phyloP scores from a whole-genome alignment of 2,329 filamentous ascomycete genomes.

The Stachybotrys echinatus region DNA sequence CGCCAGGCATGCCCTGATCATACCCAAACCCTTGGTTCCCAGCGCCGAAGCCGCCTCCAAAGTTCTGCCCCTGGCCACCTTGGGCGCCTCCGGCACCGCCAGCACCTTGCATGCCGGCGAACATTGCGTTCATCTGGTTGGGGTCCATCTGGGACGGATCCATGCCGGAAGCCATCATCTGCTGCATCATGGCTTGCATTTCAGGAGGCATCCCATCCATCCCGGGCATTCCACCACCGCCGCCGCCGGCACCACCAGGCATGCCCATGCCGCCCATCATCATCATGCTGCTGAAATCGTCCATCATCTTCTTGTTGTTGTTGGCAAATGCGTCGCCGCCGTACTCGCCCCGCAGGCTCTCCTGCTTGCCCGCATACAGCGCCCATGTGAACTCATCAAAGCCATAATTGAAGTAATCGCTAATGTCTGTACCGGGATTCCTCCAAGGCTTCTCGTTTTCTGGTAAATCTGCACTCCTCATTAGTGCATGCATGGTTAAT shows the following conservation, averaged over 20 bases:
- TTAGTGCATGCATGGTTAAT: constrained; percentile 4
- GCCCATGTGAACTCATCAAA: constrained; percentile 99
- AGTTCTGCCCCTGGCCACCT: constrained; percentile 46
- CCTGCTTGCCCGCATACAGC: constrained; percentile 85
- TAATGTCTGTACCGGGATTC: constrained; percentile 86
- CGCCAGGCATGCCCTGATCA: constrained; percentile 39
- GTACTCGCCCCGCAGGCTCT: constrained; percentile 70
- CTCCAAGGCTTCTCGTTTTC: constrained; percentile 93
- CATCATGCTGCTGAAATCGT: constrained; percentile 64
- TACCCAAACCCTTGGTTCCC: constrained; percentile 48
- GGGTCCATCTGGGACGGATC: constrained; percentile 64
- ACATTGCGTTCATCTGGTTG: constrained; percentile 53
- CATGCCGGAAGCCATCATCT: constrained; percentile 62
- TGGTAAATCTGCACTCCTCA: constrained; percentile 47
- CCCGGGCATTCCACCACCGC: constrained; percentile 39
- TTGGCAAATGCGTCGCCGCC: constrained; percentile 58
- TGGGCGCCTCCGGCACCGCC: constrained; percentile 38
- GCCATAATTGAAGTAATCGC: constrained; percentile 98
- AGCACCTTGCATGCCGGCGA: constrained; percentile 48
- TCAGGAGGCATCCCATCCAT: constrained; percentile 62
- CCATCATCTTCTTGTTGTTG: constrained; percentile 74
- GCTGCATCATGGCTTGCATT: constrained; percentile 66
- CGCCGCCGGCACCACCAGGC: constrained; percentile 27
- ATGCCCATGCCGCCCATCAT: constrained; percentile 51
- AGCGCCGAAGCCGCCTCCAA: constrained; percentile 47